Base-by-base conservation (phyloP, 768 basidiomycete genomes). In the Termitomyces sp. region DNA sequence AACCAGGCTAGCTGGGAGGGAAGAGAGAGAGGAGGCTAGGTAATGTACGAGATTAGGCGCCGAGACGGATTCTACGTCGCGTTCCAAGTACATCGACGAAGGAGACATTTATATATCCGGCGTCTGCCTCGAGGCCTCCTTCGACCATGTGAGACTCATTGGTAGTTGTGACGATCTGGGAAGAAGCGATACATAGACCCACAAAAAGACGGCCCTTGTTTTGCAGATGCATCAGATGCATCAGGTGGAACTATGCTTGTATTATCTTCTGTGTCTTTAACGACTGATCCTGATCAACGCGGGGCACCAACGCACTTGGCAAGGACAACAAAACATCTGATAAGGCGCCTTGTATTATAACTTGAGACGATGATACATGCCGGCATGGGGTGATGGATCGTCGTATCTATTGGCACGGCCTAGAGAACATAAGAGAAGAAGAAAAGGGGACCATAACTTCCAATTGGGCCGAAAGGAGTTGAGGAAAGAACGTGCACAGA, bases 21-120 rank as follows among this genome's bases (percentile, higher is more conserved):
- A 20, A 28, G 1, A 54, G 3, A 45, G 7, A 60, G n/a, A 16
- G 28, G 16, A 49, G 39, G 46, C 35, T 13, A 13, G 20, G 53
- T n/a, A 15, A 28, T 28, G 28, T 4, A 28, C 28, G 44, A 12
- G 28, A 28, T 24, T 11, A 42, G 22, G 42, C 48, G 36, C 16
- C 36, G 36, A 20, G 38, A 39, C 38, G 18, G 9, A 22, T 48
- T 16, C 38, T 40, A n/a, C 24, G 46, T 39, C 45, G 53, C 32
- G 59, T 24, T 55, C 5, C 36, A n/a, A 24, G 18, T 28, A 46
- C 33, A 42, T 46, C 15, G 33, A 55, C 36, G 44, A 39, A 49
- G 28, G 24, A 46, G 38, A 13, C 46, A 28, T 61, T 48, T 60
- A 60, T 60, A 60, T 55, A 49, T n/a, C 35, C 53, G 38, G 24